Evolutionary conservation across 2,329 filamentous ascomycete species (phyloP).

Genomic region (Epichloe amarillans): DNA sequence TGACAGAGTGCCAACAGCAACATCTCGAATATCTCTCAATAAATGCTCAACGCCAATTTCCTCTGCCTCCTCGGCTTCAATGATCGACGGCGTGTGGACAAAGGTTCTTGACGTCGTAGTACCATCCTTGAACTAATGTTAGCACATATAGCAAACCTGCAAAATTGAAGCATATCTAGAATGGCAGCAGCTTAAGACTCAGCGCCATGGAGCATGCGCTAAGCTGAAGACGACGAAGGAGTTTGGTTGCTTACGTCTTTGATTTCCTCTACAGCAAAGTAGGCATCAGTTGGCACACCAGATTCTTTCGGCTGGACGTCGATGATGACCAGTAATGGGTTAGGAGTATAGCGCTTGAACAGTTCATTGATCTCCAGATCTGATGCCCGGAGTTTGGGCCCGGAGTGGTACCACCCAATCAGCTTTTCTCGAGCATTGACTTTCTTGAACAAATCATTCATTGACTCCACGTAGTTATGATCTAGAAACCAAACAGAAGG

Average conservation of each 20-base stretch:
- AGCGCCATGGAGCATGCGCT: no score
- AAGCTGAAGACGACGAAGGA: no score
- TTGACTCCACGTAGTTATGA: conserved; percentile 98
- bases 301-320: conserved; percentile 98
- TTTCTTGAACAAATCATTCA: conserved; percentile 99
- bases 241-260: conserved; percentile 65
- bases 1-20: conserved; percentile 90
- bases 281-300: conserved; percentile 93
- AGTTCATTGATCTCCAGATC: conserved; percentile 99
- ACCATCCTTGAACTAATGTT: conserved; percentile 53
- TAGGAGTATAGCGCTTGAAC: conserved; percentile 97
- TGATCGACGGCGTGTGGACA: conserved; percentile 94
- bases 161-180: not conserved
- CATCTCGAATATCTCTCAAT: conserved; percentile 92
- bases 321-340: conserved; percentile 92
- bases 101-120: conserved; percentile 96
- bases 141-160: not conserved
- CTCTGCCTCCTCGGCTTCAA: conserved; percentile 97
- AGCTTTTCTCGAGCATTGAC: conserved; percentile 98
- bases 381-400: conserved; percentile 88
- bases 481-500: conserved; percentile 98
- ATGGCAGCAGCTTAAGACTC: not conserved
- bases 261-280: conserved; percentile 98
- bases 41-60: conserved; percentile 98
- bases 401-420: conserved; percentile 99